These are phyloP conservation scores for Pythium phragmiticola DNA, from an alignment of 352 stramenopile genomes.

Conservation along the genomic window DNA sequence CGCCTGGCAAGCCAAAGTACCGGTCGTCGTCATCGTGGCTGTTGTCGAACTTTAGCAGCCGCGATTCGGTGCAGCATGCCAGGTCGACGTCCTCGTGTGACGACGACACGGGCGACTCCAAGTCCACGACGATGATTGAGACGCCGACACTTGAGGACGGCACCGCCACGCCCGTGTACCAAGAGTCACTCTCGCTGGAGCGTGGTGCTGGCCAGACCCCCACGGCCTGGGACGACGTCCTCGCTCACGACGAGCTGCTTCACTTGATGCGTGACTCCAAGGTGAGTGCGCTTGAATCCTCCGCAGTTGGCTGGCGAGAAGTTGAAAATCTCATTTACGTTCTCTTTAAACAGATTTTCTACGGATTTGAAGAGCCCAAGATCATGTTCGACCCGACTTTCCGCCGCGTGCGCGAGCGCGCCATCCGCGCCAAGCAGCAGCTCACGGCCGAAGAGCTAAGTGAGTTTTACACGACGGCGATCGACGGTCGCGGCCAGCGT, in stretches of 20 bases:
- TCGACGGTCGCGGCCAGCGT: constrained; percentile 57
- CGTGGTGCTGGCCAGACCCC: neutral
- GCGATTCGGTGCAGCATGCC: neutral
- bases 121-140: constrained; percentile 5
- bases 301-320: too few species aligned
- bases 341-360: constrained; percentile 46
- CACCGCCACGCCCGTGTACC: constrained; percentile 1
- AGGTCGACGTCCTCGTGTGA: neutral
- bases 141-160: constrained; percentile 6
- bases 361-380: constrained; percentile 70
- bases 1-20: constrained; percentile 12
- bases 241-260: constrained; percentile 71
- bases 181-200: constrained; percentile 5
- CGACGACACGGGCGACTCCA: constrained; percentile 4
- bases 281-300: constrained; percentile 1
- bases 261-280: constrained; percentile 43
- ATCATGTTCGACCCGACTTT: constrained; percentile 82
- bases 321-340: neutral
- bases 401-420: constrained; percentile 51
- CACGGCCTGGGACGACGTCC: constrained; percentile 63
- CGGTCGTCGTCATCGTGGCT: constrained; percentile 21
- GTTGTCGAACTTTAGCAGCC: constrained; percentile 14
- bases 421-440: constrained; percentile 14
- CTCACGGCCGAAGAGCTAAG: constrained; percentile 30
- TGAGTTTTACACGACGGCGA: constrained; percentile 55